These are phyloP conservation scores for Dactylellina haptotyla DNA, from an alignment of 2,329 filamentous ascomycete genomes.

Conservation along the genomic window DNA sequence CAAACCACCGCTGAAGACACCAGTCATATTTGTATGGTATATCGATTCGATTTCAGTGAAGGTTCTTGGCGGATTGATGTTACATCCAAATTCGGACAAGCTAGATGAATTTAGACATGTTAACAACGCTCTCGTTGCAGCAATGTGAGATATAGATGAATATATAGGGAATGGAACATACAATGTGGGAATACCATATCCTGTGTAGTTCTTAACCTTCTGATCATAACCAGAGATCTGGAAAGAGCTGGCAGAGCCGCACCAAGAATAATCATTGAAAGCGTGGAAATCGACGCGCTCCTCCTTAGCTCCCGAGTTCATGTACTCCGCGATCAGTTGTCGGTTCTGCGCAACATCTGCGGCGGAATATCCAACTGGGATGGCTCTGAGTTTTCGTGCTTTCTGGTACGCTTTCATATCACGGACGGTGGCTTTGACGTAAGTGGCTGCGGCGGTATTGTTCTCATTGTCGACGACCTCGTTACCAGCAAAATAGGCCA, in stretches of 20 bases:
- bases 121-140: not conserved
- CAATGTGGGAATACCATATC: conserved; percentile 89
- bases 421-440: conserved; percentile 81
- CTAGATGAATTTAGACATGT: not conserved
- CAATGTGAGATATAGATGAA: not conserved
- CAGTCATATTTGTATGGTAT: conserved; percentile 84
- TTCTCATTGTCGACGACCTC: conserved; percentile 78
- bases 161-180: conserved; percentile 55
- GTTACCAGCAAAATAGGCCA: conserved; percentile 86
- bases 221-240: conserved; percentile 79
- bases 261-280: conserved; percentile 86
- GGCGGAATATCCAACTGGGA: conserved; percentile 79
- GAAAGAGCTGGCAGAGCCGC: conserved; percentile 75
- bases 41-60: conserved; percentile 83
- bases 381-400: conserved; percentile 70
- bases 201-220: conserved; percentile 87
- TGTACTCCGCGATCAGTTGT: conserved; percentile 85
- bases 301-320: conserved; percentile 85
- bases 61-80: conserved; percentile 75
- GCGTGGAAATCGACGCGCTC: conserved; percentile 88
- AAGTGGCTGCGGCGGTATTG: conserved; percentile 74
- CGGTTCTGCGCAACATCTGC: conserved; percentile 88
- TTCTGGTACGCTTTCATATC: conserved; percentile 78
- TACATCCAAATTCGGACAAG: conserved; percentile 94
- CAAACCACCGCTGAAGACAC: conserved; percentile 92